phyloP scores from a whole-genome alignment of 257 asterid species.

The Ajuga chamaepitys region DNA sequence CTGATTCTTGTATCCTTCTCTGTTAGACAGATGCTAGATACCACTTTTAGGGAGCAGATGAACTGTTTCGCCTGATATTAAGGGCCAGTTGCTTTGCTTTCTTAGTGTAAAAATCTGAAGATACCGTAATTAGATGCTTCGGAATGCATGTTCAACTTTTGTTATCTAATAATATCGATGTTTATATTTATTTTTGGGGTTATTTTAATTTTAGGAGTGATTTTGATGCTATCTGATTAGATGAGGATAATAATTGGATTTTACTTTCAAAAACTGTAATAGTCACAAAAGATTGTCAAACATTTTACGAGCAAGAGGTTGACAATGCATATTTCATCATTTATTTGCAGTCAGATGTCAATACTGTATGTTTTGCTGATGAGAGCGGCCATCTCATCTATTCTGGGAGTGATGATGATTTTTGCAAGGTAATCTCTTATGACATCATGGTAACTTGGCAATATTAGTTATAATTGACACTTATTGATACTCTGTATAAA shows the following conservation, averaged over 20 bases:
- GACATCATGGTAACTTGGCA: neutral
- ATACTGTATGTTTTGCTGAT: conserved; percentile 84
- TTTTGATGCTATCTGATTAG: too few relatives aligned
- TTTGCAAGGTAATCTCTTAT: conserved; percentile 56
- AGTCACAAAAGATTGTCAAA: neutral
- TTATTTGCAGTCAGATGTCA: conserved; percentile 77
- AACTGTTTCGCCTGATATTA: neutral
- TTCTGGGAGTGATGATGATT: conserved; percentile 81
- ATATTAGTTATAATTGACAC: neutral
- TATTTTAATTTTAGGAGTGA: too few relatives aligned
- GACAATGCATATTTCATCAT: neutral
- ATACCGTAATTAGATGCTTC: neutral
- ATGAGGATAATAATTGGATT: too few relatives aligned
- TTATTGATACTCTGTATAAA: neutral
- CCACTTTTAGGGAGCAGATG: neutral
- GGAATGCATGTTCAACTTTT: neutral
- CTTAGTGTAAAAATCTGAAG: neutral
- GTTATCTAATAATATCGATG: neutral
- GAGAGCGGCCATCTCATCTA: conserved; percentile 75
- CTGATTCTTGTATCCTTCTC: neutral
- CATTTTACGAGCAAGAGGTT: neutral
- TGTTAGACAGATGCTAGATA: neutral
- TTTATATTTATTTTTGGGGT: neutral
- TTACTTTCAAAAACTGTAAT: neutral
- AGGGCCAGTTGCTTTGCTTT: neutral